Percentiles rank a stretch among this genome's conserved stretches.
phyloP scores from a whole-genome alignment of 805 yeast genomes.

The Torulaspora franciscae region DNA sequence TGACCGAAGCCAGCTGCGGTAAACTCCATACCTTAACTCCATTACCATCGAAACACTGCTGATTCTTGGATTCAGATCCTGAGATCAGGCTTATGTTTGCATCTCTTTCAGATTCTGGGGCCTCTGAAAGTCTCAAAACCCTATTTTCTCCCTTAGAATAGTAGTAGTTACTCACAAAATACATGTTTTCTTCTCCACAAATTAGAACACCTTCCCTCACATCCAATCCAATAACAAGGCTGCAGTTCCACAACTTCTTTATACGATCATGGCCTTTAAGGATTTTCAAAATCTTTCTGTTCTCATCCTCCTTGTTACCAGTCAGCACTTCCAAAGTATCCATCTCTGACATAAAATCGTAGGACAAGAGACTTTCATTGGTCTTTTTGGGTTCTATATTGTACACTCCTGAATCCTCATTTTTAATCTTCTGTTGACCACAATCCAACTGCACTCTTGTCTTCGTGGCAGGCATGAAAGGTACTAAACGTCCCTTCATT shows the following conservation, averaged over 20 bases:
- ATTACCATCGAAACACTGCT: conserved; percentile 33
- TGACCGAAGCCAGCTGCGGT: conserved; percentile 53
- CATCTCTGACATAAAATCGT: conserved; percentile 44
- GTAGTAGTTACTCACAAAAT: conserved; percentile 65
- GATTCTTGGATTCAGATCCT: conserved; percentile 33
- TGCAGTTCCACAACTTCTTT: conserved; percentile 66
- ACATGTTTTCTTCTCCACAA: conserved; percentile 58
- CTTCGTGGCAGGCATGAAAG: conserved; percentile 37
- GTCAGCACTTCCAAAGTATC: conserved; percentile 30
- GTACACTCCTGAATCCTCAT: conserved; percentile 4
- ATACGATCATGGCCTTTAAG: conserved; percentile 67
- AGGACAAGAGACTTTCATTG: conserved; percentile 31
- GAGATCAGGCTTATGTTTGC: conserved; percentile 61
- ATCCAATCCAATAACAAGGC: conserved; percentile 71
- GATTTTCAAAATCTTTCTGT: conserved; percentile 67
- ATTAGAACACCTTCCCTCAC: conserved; percentile 72
- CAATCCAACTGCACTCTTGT: neutral
- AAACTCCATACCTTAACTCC: conserved; percentile 57
- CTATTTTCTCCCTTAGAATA: conserved; percentile 45
- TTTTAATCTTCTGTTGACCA: neutral
- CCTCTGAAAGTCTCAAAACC: conserved; percentile 61
- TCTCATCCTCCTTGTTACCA: conserved; percentile 53
- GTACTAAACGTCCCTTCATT: conserved; percentile 57
- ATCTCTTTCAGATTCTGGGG: conserved; percentile 58
- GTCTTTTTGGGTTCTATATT: conserved; percentile 14